A percentile compares a stretch with the other conserved stretches of the same genome.
Conservation (phyloP, 495 filamentous ascomycete genomes). For the Lasiosphaeriaceae sp. region DNA sequence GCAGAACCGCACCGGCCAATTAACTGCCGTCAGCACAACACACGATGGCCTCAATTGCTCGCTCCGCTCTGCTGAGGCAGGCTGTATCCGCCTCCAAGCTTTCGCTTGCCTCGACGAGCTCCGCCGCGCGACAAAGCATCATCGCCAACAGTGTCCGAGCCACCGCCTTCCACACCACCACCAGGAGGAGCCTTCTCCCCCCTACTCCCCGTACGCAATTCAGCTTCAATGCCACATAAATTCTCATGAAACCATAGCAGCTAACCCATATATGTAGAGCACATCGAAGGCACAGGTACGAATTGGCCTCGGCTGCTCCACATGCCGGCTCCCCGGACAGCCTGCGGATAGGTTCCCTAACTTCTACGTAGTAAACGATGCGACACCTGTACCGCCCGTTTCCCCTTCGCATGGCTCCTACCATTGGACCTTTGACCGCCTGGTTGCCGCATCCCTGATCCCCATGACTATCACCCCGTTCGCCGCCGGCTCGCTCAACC, state of each 20-base stretch:
- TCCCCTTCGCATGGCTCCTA: slow-evolving; percentile 84
- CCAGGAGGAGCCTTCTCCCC: slow-evolving; percentile 63
- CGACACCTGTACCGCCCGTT: slow-evolving; percentile 66
- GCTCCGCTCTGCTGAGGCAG: slow-evolving; percentile 51
- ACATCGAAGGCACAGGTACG: slow-evolving; percentile 74
- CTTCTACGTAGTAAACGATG: slow-evolving; percentile 71
- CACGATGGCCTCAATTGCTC: slow-evolving; percentile 53
- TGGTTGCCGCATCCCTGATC: slow-evolving; percentile 72
- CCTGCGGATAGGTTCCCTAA: slow-evolving; percentile 5
- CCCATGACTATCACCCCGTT: slow-evolving; percentile 89
- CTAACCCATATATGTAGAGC: slow-evolving; percentile 50
- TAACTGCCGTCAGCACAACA: slow-evolving; percentile 16
- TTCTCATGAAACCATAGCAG: slow-evolving; percentile 5
- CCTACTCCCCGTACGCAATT: slow-evolving; percentile 24
- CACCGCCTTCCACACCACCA: slow-evolving; percentile 70
- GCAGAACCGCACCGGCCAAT: slow-evolving; percentile 19
- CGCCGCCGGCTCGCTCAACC: slow-evolving; percentile 85
- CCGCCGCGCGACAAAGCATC: slow-evolving; percentile 11
- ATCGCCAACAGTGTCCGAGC: slow-evolving; percentile 36
- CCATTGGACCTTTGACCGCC: slow-evolving; percentile 95
- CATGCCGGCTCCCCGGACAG: slow-evolving; percentile 5
- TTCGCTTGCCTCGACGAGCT: slow-evolving; percentile 24
- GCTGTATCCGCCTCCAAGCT: slow-evolving; percentile 30
- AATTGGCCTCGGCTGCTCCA: slow-evolving; percentile 13
- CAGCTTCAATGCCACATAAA: background rate